Conservation (phyloP, 2,329 filamentous ascomycete genomes). For the Fusarium torulosum region DNA sequence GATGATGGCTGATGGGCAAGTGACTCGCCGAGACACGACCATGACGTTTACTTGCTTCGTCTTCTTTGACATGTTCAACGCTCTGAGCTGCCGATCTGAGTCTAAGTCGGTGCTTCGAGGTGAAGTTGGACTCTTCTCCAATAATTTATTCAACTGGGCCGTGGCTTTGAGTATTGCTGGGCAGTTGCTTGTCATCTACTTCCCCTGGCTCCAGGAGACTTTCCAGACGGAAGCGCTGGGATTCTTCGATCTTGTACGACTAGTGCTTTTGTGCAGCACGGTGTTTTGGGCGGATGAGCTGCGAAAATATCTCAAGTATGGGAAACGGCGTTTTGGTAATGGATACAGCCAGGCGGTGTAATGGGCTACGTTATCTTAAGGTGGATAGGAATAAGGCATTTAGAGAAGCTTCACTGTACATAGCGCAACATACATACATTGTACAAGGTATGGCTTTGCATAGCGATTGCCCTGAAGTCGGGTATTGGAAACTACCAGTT, state of each 20-base stretch:
- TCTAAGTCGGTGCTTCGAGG: constrained; percentile 89
- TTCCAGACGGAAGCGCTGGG: constrained; percentile 94
- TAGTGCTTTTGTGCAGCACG: constrained; percentile 82
- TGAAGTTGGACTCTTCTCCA: constrained; percentile 85
- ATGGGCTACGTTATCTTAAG: constrained; percentile 51
- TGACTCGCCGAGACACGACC: constrained; percentile 94
- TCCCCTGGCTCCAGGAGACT: constrained; percentile 91
- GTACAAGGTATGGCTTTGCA: constrained; percentile 26
- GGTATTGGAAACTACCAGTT: not conserved
- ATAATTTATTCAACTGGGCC: constrained; percentile 96
- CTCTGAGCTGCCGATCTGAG: constrained; percentile 90
- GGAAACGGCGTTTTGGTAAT: constrained; percentile 66
- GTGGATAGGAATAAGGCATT: not conserved
- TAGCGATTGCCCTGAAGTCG: constrained; percentile 13
- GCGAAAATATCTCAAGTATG: constrained; percentile 81
- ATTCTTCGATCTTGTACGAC: constrained; percentile 77
- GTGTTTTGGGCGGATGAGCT: constrained; percentile 97
- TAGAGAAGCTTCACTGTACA: constrained; percentile 25
- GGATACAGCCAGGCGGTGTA: constrained; percentile 77
- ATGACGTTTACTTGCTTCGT: constrained; percentile 99
- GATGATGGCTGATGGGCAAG: constrained; percentile 84
- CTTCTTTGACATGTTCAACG: constrained; percentile 99
- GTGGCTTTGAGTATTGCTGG: constrained; percentile 87
- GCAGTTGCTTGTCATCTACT: constrained; percentile 92
- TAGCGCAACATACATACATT: constrained; percentile 25